Conservation (phyloP, 176 grass and related monocot genomes). For the Rhynchospora breviuscula region DNA sequence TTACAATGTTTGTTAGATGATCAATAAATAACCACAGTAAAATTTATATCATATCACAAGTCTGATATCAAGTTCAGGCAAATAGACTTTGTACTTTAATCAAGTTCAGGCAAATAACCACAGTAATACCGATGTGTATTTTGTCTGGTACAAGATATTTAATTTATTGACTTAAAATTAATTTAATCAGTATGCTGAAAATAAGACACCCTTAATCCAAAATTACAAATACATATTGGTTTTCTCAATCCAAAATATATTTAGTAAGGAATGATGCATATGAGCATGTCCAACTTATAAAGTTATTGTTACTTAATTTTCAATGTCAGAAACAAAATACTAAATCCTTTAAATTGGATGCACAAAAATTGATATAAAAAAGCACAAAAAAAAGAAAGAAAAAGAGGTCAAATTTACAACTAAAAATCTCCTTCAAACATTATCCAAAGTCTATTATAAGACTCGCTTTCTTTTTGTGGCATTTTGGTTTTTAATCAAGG, state of each 20-base stretch:
- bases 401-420: neutral
- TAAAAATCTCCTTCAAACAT: neutral
- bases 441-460: neutral
- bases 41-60: too few relatives aligned
- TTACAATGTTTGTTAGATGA: too few relatives aligned
- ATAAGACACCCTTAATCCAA: neutral
- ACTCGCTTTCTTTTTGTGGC: neutral
- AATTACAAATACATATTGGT: neutral
- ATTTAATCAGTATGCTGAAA: conserved; percentile 1
- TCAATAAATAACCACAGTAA: too few relatives aligned
- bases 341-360: neutral
- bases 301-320: neutral
- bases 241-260: neutral
- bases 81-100: too few relatives aligned
- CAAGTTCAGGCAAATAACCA: too few relatives aligned
- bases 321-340: neutral
- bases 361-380: neutral
- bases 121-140: too few relatives aligned
- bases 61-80: too few relatives aligned
- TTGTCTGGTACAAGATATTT: too few relatives aligned
- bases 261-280: neutral
- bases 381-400: neutral
- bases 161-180: too few relatives aligned
- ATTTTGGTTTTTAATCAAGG: neutral
- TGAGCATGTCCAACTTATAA: neutral